Base-by-base conservation (phyloP, 345 rosid species). In the Firmiana major region DNA sequence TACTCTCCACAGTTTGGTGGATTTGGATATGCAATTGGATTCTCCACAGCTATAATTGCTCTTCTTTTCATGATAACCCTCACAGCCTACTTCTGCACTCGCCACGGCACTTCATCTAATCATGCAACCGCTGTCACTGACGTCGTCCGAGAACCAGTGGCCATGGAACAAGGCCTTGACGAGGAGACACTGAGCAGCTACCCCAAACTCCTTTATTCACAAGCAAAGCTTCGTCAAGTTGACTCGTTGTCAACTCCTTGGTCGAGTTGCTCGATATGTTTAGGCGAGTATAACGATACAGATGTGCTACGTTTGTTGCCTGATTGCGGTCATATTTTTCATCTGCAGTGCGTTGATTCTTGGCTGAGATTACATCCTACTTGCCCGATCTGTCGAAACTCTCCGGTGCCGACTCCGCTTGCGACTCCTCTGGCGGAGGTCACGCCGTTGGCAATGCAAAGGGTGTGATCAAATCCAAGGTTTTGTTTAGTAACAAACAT, bases 321-420 rank as follows among this genome's bases (percentile, higher is more conserved):
- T 11, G 78, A 42, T 76, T 79, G 78, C n/a, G 53, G 76, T 45
- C 79, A 79, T 54, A 6, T 77, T 26, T 82, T 76, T 46, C 85
- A 82, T 26, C 11, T 46, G 0, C 38, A 26, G 24, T 82, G 82
- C 42, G 58, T 82, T 9, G 82, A 77, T 46, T 65, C 65, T 1
- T 82, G 85, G 85, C 21, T 82, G 19, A 54, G 53, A 80, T 15
- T 19, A 11, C 75, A 73, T 38, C 49, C 75, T 9, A 68, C 80
- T 9, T 82, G 82, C 58, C 82, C 82, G 2, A 28, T 79, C 5
- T 82, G 82, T 62, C 77, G 82, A 46, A 79, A 49, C 48, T 79
- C 79, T 5, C 74, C 74, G 6, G 2, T 68, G 57, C 74, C 48
- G 45, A 68, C 54, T 9, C 57, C 54, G 8, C 16, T 45, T 3